Evolutionary conservation across 108 stramenopile genomes (phyloP), one percentile per base, ranked within the genome.

Genomic region (Fistulifera pelliculosa): DNA sequence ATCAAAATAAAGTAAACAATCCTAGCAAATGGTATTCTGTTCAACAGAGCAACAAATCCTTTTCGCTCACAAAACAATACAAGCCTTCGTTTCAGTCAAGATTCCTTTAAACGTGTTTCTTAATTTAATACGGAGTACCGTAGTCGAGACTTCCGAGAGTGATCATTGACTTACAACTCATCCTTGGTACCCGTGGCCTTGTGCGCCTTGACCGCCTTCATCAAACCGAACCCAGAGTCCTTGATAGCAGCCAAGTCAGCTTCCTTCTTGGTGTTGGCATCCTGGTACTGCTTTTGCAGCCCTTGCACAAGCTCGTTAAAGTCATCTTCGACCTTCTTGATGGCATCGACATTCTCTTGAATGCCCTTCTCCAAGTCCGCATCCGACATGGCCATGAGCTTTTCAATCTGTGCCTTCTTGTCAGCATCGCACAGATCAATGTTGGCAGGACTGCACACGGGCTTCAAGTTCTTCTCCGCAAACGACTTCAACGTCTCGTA

Each of bases 141-240:
- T n/a, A n/a, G n/a, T n/a, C n/a, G n/a, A n/a, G n/a, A n/a, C n/a
- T n/a, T n/a, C n/a, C n/a, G n/a, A n/a, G n/a, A n/a, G n/a, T n/a
- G n/a, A n/a, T n/a, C n/a, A n/a, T n/a, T n/a, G n/a, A n/a, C n/a
- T 77, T 77, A 83, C 53, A 87, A 60, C 51, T 87, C 81, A 57
- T 81, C 80, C 47, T 64, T 79, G 10, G 49, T 60, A 27, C 35
- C 72, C 39, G 54, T 48, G 53, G 22, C 60, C 68, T 13, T 62
- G 65, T 12, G 58, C 61, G 70, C 68, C 79, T 80, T 82, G 21
- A 93, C 90, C 48, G 82, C 53, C 82, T 93, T 93, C 86, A 88
- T 82, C 47, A 93, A 62, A 14, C 86, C 86, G 53, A 93, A 76
- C 17, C 90, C 90, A 49, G 84, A 70, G 39, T 62, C 70, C 85